Evolutionary conservation across 1,284 basidiomycete species (phyloP), one percentile per base, ranked within the genome.

Genomic region (Microbotryomycetes sp.): DNA sequence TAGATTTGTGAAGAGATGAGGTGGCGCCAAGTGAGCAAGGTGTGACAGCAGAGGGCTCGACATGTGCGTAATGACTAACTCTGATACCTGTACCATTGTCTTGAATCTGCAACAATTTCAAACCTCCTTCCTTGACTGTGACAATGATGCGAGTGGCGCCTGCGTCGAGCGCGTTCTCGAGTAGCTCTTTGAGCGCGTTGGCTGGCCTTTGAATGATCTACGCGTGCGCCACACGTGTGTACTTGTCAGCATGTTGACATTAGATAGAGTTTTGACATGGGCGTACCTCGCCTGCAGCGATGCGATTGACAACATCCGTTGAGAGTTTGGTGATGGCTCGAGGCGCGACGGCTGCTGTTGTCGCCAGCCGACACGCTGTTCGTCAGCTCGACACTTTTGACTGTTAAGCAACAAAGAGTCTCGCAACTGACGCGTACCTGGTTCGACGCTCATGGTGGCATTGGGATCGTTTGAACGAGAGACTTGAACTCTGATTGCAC

Each of bases 201-300:
- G 90, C 84, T 0, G 96, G 96, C 31, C 96, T 80, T 64, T 97
- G 94, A 65, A 98, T 97, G 73, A 98, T 93, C 92, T 96, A 71
- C 19, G 28, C n/a, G n/a, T n/a, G n/a, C n/a, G n/a, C n/a, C n/a
- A n/a, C n/a, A 31, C 22, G 22, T 64, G 26, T 29, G 55, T 29
- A 49, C 57, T 26, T 19, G 22, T 6, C 49, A 29, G 19, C 31
- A 52, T 54, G 30, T 48, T 22, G 16, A 32, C 31, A 23, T 29
- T 55, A 19, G 14, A 19, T 28, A 26, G 26, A 28, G 45, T 3
- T 29, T 30, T 45, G 32, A 14, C 28, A 30, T 22, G 45, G 53
- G 49, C 79, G 25, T 49, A 80, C 80, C 76, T 83, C 82, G 45
- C 82, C 82, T 9, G 82, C 82, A n/a, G 82, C 83, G 55, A 84